phyloP scores from a whole-genome alignment of 345 rosid genomes.

The Brassica juncea region DNA sequence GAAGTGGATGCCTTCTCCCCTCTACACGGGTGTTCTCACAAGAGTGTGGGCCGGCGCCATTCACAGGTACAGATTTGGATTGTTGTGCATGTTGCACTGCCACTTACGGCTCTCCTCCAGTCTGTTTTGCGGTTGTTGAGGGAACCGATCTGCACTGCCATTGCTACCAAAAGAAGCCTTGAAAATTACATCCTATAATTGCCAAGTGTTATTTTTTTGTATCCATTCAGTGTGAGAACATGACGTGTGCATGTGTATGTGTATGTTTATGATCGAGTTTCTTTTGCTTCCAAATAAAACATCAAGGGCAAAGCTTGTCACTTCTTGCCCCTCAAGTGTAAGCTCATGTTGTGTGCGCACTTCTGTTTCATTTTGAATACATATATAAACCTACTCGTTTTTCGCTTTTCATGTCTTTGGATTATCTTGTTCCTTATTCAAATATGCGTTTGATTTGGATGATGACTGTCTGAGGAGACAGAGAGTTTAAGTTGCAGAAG shows the following conservation, averaged over 20 bases:
- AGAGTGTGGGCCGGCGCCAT: neutral
- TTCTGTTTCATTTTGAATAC: neutral
- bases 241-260: neutral
- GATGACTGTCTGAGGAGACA: neutral
- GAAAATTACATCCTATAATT: neutral
- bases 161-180: neutral
- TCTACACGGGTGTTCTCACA: neutral
- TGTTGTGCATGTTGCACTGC: neutral
- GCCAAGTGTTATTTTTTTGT: neutral
- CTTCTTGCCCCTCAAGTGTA: neutral
- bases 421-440: neutral
- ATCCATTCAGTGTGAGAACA: neutral
- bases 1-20: neutral
- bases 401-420: neutral
- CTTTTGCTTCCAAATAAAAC: conserved; percentile 1
- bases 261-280: neutral
- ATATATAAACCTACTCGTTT: neutral
- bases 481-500: neutral
- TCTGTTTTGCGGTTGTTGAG: neutral
- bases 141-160: neutral
- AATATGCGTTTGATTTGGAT: neutral
- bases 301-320: neutral
- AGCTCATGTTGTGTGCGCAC: neutral
- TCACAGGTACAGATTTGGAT: neutral
- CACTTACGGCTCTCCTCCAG: neutral